Base-by-base conservation (phyloP, 441 rosid species). In the Erodium chrysanthum region DNA sequence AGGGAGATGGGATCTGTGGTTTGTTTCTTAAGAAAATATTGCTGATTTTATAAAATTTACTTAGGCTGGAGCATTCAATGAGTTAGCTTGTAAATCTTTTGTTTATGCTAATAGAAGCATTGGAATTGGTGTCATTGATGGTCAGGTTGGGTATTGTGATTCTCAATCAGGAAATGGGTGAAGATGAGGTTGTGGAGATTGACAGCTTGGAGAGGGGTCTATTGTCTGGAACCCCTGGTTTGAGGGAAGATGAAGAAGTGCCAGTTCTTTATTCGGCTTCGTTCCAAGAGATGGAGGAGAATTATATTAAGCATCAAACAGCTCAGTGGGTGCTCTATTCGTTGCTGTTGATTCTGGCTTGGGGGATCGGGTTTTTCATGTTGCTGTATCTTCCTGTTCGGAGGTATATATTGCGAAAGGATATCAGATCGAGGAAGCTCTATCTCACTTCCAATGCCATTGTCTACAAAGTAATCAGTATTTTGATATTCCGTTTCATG, bases 351-450 rank as follows among this genome's bases (percentile, higher is more conserved):
- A 54, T 84, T 14, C 60, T 85, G 75, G 92, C 84, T 72, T 87
- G 87, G 88, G 90, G 90, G 3, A 76, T 87, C 56, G 92, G 92
- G 3, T 67, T 87, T 22, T 75, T 87, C 80, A 87, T 87, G 92
- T 80, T 87, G 20, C 67, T 85, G 1, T 85, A 87, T 71, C 58
- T 87, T 70, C 92, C 90, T 0, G 79, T 87, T 4, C 81, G 90
- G 68, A 80, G 91, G 71, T 79, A 77, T 67, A 81, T 88, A 17
- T 70, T 80, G 68, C 78, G 91, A 33, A 81, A 74, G 72, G 93
- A 88, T 66, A 82, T 88, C 65, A 80, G 71, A 21, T 88, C 93
- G 0, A 77, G 86, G 74, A 82, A 84, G 81, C 88, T 88, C 35
- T 86, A 81, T 76, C 89, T 88, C 71, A 85, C 89, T 64, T 77